phyloP scores from a whole-genome alignment of 345 rosid species.

The Salix caprea region DNA sequence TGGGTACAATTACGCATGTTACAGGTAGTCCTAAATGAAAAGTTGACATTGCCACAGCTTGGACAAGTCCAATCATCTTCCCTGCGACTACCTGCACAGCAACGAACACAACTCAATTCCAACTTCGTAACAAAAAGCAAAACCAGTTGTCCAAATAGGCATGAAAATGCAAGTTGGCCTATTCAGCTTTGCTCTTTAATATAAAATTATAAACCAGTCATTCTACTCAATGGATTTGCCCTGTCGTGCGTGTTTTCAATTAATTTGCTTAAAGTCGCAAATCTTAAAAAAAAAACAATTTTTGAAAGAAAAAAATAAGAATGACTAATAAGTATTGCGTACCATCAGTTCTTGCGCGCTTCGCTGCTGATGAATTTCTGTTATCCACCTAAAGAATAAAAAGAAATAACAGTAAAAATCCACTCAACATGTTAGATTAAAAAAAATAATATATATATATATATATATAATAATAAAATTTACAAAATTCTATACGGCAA shows the following conservation, averaged over 20 bases:
- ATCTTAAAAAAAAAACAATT: not conserved
- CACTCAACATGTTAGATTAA: not conserved
- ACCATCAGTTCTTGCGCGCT: constrained; percentile 99
- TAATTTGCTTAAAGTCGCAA: not conserved
- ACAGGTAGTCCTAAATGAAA: constrained; percentile 94
- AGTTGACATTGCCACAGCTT: constrained; percentile 94
- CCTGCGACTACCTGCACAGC: constrained; percentile 75
- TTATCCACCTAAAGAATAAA: constrained; percentile 64
- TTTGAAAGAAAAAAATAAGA: not conserved
- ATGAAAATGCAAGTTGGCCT: too few species aligned
- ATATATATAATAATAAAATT: not conserved
- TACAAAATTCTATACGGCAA: not conserved
- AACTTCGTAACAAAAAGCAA: not conserved
- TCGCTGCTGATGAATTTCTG: constrained; percentile 92
- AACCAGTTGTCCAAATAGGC: not conserved
- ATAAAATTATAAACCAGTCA: too few species aligned
- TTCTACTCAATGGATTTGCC: too few species aligned
- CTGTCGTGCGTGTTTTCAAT: too few species aligned
- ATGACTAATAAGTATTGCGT: constrained; percentile 11
- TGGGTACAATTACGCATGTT: constrained; percentile 99
- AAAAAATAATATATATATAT: not conserved
- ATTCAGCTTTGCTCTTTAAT: too few species aligned
- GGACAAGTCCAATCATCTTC: constrained; percentile 99
- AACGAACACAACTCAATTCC: not conserved
- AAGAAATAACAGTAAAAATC: not conserved